These are phyloP conservation scores for Ambrosia trifida DNA, from an alignment of 129 eudicot species.

Conservation along the genomic window DNA sequence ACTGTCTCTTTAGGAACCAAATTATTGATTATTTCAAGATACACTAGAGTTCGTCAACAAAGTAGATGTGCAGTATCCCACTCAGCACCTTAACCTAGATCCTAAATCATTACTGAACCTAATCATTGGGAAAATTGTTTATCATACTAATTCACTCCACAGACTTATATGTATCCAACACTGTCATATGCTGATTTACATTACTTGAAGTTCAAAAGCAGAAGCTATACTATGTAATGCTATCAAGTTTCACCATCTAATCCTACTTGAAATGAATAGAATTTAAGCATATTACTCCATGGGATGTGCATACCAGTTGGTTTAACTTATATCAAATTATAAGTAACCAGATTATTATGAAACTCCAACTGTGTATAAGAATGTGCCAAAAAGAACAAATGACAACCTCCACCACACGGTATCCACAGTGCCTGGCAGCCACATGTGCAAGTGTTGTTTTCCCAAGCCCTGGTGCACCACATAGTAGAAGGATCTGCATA, in stretches of 20 bases:
- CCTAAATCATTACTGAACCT: conserved; percentile 2
- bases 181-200: background rate
- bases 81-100: conserved; percentile 13
- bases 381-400: conserved; percentile 16
- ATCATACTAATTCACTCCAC: background rate
- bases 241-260: background rate
- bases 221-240: background rate
- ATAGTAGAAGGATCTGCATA: conserved; percentile 86
- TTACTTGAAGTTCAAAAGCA: background rate
- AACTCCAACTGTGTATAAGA: conserved; percentile 4
- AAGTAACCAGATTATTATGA: background rate
- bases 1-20: background rate
- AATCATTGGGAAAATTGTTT: background rate
- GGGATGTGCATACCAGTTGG: conserved; percentile 12
- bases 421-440: conserved; percentile 96
- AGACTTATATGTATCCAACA: background rate
- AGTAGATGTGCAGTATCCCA: background rate
- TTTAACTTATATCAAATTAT: background rate
- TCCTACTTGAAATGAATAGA: background rate
- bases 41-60: background rate
- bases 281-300: background rate
- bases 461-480: conserved; percentile 99
- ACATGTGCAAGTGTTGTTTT: conserved; percentile 99
- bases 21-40: background rate
- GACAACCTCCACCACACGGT: conserved; percentile 90